phyloP scores from a whole-genome alignment of 106 monocot species.

The Platanthera guangdongensis region DNA sequence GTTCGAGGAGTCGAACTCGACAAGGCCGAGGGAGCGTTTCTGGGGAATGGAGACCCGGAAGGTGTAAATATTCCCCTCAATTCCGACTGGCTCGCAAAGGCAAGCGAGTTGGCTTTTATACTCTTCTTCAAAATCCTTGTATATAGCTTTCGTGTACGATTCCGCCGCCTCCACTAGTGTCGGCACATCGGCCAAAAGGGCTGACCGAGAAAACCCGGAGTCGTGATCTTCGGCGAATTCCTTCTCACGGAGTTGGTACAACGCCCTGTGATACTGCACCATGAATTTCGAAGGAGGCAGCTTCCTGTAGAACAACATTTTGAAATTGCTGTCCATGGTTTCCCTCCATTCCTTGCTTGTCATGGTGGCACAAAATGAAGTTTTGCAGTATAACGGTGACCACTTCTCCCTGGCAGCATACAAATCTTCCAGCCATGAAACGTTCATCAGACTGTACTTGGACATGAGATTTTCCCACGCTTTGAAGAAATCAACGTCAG shows the following conservation, averaged over 20 bases:
- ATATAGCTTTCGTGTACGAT: slow-evolving; percentile 37
- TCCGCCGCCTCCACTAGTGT: slow-evolving; percentile 34
- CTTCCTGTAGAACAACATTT: slow-evolving; percentile 34
- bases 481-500: slow-evolving; percentile 33
- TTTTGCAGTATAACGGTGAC: slow-evolving; percentile 28
- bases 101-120: slow-evolving; percentile 48
- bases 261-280: slow-evolving; percentile 29
- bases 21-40: slow-evolving; percentile 24
- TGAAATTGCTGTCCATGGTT: slow-evolving; percentile 31
- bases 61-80: slow-evolving; percentile 23
- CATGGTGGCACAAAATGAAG: slow-evolving; percentile 39
- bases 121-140: slow-evolving; percentile 43
- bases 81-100: slow-evolving; percentile 31
- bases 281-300: slow-evolving; percentile 39
- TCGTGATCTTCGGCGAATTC: slow-evolving; percentile 36
- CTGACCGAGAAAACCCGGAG: slow-evolving; percentile 16
- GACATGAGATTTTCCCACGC: slow-evolving; percentile 31
- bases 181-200: slow-evolving; percentile 33
- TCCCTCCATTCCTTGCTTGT: slow-evolving; percentile 37
- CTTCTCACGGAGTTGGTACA: slow-evolving; percentile 37
- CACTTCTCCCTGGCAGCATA: slow-evolving; percentile 36
- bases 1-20: slow-evolving; percentile 23
- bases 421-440: slow-evolving; percentile 30
- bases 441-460: slow-evolving; percentile 23
- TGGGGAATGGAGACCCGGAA: slow-evolving; percentile 31